These are phyloP conservation scores for Senna siamea DNA, from an alignment of 306 rosid species.

Conservation along the genomic window DNA sequence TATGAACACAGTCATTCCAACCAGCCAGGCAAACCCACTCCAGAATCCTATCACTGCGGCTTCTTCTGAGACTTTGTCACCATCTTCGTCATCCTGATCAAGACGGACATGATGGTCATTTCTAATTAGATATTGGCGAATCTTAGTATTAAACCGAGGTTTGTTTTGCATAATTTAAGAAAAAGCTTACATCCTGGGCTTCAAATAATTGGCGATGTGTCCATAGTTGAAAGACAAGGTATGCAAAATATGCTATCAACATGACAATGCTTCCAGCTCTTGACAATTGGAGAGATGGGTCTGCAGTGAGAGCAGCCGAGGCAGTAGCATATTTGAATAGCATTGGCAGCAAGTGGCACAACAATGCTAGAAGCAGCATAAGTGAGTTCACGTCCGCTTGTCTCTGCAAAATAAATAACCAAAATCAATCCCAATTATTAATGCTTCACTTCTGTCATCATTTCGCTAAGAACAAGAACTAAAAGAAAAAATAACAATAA, in stretches of 20 bases:
- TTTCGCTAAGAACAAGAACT: not conserved
- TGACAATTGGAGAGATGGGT: conserved; percentile 63
- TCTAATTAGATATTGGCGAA: not conserved
- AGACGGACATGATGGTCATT: conserved; percentile 14
- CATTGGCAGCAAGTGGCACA: conserved; percentile 71
- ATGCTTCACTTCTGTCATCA: not conserved
- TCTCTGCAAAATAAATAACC: conserved; percentile 46
- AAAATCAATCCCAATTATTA: not conserved
- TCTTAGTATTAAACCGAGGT: not conserved
- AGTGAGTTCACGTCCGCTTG: conserved; percentile 74
- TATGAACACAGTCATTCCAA: conserved; percentile 68
- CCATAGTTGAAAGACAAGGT: conserved; percentile 74
- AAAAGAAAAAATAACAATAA: too few relatives aligned
- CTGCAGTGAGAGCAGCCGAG: conserved; percentile 23
- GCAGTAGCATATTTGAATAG: conserved; percentile 49
- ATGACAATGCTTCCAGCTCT: conserved; percentile 77
- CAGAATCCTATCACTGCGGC: conserved; percentile 66
- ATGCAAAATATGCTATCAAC: conserved; percentile 73
- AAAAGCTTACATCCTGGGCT: conserved; percentile 52
- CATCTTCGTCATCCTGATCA: conserved; percentile 49
- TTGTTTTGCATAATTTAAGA: not conserved
- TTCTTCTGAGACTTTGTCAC: conserved; percentile 50
- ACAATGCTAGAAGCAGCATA: conserved; percentile 55
- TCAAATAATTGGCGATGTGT: conserved; percentile 80
- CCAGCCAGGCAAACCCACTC: conserved; percentile 85